Base-by-base conservation (phyloP, 1,284 basidiomycete species). In the Ganoderma meredithae region DNA sequence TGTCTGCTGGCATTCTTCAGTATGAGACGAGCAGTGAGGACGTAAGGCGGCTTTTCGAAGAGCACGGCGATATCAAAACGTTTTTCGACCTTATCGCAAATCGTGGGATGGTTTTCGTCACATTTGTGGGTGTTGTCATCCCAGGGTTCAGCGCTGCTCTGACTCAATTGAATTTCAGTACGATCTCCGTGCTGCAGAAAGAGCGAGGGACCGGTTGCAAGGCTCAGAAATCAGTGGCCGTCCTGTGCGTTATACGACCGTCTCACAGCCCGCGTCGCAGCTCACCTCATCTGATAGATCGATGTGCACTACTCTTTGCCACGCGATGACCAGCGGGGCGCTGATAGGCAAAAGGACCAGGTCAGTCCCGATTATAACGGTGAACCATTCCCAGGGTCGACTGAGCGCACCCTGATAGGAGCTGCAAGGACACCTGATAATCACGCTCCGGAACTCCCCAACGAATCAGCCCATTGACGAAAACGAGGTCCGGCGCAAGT, bases 251-350 rank as follows among this genome's bases (percentile, higher is more conserved):
- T 53, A 47, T 19, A 25, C 19, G 12, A 56, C 33, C 58, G 7
- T 25, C 7, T 25, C 10, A 47, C 27, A 31, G 3, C 40, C 15
- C 52, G 1, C 36, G 15, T 27, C n/a, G 65, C 25, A 33, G 58
- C 70, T 65, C 64, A 68, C 65, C 60, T 36, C 67, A 67, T 64
- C 39, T 41, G 39, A 41, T 75, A 97, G 93, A 97, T 99, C 79
- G 97, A 99, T 83, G 97, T 99, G 0, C 97, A 99, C 80, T 99
- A 96, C 82, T 97, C 95, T 36, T 83, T 99, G 47, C 97, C 97
- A 4, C 91, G 95, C 69, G 95, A 94, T 74, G 96, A 99, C 66
- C 90, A 92, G 64, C 87, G 89, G 74, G 88, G 90, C 39, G 90
- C 88, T 64, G 94, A 95, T 65, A 87, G 90, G 56, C 95, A 97